phyloP scores from a whole-genome alignment of 768 basidiomycete species.

The Trametes gibbosa region DNA sequence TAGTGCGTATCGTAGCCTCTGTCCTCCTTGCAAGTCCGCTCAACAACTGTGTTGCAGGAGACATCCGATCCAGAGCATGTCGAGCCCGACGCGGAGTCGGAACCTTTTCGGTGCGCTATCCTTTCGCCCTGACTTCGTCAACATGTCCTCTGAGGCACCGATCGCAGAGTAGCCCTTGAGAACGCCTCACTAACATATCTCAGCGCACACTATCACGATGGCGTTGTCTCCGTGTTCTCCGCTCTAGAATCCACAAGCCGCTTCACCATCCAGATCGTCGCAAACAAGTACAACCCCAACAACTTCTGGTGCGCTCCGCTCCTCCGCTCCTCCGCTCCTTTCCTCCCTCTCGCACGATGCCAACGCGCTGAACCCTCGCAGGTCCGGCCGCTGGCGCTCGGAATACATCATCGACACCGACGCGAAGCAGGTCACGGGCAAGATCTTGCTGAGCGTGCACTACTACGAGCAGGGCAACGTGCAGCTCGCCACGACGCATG shows the following conservation, averaged over 20 bases:
- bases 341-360: background rate
- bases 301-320: constrained; percentile 74
- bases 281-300: constrained; percentile 90
- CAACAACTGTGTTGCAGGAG: constrained; percentile 46
- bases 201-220: constrained; percentile 78
- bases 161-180: constrained; percentile 67
- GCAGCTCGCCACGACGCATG: constrained; percentile 80
- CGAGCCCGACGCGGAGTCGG: constrained; percentile 61
- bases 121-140: background rate
- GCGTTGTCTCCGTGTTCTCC: constrained; percentile 72
- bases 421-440: constrained; percentile 62
- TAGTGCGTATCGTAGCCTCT: constrained; percentile 50
- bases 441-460: constrained; percentile 82
- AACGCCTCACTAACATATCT: constrained; percentile 65
- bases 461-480: constrained; percentile 99
- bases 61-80: constrained; percentile 67
- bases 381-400: constrained; percentile 96
- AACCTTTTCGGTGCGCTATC: constrained; percentile 69
- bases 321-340: background rate
- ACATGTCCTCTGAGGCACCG: background rate
- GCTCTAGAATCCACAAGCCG: constrained; percentile 40
- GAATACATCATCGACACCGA: constrained; percentile 74
- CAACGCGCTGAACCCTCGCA: constrained; percentile 28
- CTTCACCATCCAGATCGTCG: constrained; percentile 81
- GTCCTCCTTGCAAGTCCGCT: background rate